These are phyloP conservation scores for Jaltomata sinuosa DNA, from an alignment of 257 asterid genomes.

Conservation along the genomic window DNA sequence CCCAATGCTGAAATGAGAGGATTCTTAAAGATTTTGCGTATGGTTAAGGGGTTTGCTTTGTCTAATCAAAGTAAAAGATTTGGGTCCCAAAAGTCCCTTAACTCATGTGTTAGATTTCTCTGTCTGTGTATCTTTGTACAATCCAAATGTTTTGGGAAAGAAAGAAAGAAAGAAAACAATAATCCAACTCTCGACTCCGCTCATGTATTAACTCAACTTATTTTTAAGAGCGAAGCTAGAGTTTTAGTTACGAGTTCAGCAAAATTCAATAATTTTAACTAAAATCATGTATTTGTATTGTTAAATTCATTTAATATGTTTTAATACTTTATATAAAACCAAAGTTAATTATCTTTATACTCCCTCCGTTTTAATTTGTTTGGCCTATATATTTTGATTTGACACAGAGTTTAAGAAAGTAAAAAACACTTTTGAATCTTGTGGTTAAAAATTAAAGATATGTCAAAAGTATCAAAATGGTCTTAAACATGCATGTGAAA, in stretches of 20 bases:
- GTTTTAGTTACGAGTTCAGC: not conserved
- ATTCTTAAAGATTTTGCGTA: constrained; percentile 4
- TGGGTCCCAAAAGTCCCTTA: not conserved
- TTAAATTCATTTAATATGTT: not conserved
- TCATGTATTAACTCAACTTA: no score
- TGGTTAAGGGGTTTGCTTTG: constrained; percentile 3
- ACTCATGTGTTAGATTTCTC: constrained; percentile 9
- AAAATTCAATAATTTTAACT: not conserved
- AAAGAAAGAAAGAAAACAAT: not conserved
- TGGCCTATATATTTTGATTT: no score
- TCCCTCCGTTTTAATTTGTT: no score
- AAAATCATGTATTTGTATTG: not conserved
- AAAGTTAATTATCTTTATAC: no score
- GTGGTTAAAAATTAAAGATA: no score
- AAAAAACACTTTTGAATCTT: no score
- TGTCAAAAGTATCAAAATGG: no score
- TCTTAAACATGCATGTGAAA: no score
- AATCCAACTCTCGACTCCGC: no score
- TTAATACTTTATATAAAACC: no score
- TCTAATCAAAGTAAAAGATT: constrained; percentile 12
- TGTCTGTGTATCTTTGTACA: constrained; percentile 11
- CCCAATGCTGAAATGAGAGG: not conserved
- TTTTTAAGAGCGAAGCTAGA: not conserved
- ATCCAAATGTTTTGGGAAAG: not conserved
- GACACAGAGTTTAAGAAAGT: no score